Evolutionary conservation across 768 basidiomycete genomes (phyloP), one percentile per base, ranked within the genome.

Genomic region (Psilocybe sp.): DNA sequence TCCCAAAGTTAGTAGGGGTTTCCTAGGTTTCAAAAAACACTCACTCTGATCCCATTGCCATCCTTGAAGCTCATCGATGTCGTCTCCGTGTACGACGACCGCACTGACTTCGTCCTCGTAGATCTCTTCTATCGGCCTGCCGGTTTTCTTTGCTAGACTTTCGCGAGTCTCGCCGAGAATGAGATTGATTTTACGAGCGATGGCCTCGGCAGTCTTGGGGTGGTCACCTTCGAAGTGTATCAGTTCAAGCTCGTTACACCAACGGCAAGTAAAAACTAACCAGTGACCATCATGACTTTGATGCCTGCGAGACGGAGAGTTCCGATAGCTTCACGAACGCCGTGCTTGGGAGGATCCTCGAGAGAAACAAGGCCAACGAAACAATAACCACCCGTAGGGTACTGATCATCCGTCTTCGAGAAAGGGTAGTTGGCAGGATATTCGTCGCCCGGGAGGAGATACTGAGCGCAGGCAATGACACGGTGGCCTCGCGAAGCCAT

Each of bases 401-500:
- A 85, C 46, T 75, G 73, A 20, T 59, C 67, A 28, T 80, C 81
- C 31, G 67, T 78, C 58, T 74, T 81, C 8, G 80, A 77, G 66
- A 87, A 87, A 1, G 69, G 58, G 51, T 76, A 73, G 50, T 71
- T 65, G 8, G 50, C 55, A 4, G 78, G 72, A 58, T 80, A 85
- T 54, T 69, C 50, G 19, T 75, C 71, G 34, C 69, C 71, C 2
- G 78, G 70, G 42, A 85, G 78, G 14, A 84, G 74, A 14, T 64
- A 61, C 56, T 84, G 84, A 1, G 85, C 85, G 59, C 82, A 84
- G n/a, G 82, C 85, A 49, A 87, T 87, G 40, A 85, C 85, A 37
- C 85, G 81, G 60, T 87, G 85, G 14, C 85, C 85, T 52, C 85
- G 73, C n/a, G 84, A 85, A 0, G 85, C 84, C 85, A 87, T 87